These are phyloP conservation scores for Orbilia blumenaviensis DNA, from an alignment of 2,329 filamentous ascomycete genomes.

Conservation along the genomic window DNA sequence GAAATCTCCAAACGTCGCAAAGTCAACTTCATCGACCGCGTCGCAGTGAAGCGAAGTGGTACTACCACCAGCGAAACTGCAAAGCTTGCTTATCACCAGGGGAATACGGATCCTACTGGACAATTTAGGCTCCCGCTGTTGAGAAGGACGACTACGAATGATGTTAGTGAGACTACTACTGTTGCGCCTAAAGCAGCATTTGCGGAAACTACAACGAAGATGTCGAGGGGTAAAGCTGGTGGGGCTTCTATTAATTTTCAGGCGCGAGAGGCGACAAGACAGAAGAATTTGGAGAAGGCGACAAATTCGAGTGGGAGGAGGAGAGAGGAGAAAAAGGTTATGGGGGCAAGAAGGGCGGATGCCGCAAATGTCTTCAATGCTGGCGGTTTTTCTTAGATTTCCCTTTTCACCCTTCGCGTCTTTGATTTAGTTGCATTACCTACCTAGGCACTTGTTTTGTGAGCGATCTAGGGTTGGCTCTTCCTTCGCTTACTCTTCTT, in stretches of 20 bases:
- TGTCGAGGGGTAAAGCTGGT: constrained; percentile 45
- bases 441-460: neutral
- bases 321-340: constrained; percentile 69
- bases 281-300: constrained; percentile 55
- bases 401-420: neutral
- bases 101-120: constrained; percentile 61
- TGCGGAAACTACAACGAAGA: constrained; percentile 56
- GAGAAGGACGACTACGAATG: constrained; percentile 73
- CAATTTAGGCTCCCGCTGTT: constrained; percentile 75
- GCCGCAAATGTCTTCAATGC: constrained; percentile 60
- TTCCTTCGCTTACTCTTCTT: neutral
- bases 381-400: constrained; percentile 42
- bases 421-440: neutral
- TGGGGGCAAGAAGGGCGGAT: constrained; percentile 66
- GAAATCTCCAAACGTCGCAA: constrained; percentile 55
- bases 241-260: constrained; percentile 47
- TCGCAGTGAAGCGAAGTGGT: constrained; percentile 71
- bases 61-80: constrained; percentile 59
- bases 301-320: constrained; percentile 57
- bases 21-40: constrained; percentile 73
- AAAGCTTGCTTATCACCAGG: constrained; percentile 69
- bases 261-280: constrained; percentile 36
- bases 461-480: neutral
- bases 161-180: constrained; percentile 56
- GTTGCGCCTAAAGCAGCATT: constrained; percentile 59